phyloP scores from a whole-genome alignment of 2,329 filamentous ascomycete genomes.

The Colletotrichum nymphaeae region DNA sequence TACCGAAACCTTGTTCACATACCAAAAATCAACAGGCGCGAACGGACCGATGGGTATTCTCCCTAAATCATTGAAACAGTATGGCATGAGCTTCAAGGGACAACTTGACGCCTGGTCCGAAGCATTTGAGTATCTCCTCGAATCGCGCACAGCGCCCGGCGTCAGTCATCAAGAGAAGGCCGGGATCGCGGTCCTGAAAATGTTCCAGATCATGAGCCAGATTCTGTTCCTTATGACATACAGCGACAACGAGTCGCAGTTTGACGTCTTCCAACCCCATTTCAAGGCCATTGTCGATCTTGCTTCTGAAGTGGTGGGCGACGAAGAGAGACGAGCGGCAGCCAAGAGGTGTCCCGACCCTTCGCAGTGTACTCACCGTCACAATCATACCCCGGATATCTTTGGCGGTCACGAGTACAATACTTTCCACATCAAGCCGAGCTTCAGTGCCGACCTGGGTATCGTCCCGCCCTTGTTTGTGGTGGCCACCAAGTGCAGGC shows the following conservation, averaged over 20 bases:
- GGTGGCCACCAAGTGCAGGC: conserved; percentile 74
- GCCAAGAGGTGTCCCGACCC: conserved; percentile 57
- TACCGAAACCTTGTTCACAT: conserved; percentile 64
- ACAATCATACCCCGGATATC: conserved; percentile 46
- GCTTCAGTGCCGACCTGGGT: conserved; percentile 73
- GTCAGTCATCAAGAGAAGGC: conserved; percentile 67
- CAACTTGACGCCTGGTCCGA: conserved; percentile 66
- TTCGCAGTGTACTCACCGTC: conserved; percentile 55
- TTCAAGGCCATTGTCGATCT: conserved; percentile 68
- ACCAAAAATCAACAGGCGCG: conserved; percentile 51
- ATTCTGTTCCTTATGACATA: conserved; percentile 72
- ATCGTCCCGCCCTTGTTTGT: conserved; percentile 74
- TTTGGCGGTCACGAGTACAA: conserved; percentile 57
- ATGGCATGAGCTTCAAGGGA: conserved; percentile 59
- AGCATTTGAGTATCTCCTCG: conserved; percentile 67
- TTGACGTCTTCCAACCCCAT: conserved; percentile 63
- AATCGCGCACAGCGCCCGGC: conserved; percentile 58
- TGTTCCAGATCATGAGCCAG: conserved; percentile 69
- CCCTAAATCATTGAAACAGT: conserved; percentile 58
- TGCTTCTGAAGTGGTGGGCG: conserved; percentile 69
- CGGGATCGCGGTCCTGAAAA: conserved; percentile 71
- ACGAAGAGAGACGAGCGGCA: conserved; percentile 64
- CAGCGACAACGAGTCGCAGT: conserved; percentile 67
- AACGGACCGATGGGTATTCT: conserved; percentile 65
- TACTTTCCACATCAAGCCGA: conserved; percentile 66